Percentiles rank a stretch among this genome's conserved stretches.
Evolutionary conservation across 495 filamentous ascomycete species (phyloP).

Genomic region (Talaromyces proteolyticus): DNA sequence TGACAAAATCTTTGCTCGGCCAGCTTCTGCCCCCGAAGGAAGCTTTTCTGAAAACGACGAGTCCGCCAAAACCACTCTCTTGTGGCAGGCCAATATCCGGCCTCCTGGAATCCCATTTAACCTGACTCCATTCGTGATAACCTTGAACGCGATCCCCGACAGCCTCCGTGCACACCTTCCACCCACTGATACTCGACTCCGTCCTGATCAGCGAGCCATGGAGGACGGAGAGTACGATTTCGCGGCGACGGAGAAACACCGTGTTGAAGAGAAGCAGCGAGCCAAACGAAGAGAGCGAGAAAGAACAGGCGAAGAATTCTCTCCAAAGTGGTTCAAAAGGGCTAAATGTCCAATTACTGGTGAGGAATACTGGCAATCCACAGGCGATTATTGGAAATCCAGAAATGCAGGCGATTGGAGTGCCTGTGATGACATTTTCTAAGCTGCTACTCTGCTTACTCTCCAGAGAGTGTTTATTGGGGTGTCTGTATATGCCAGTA

Average conservation of each 20-base stretch:
- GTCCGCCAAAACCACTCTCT: slow-evolving; percentile 68
- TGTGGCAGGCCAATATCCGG: slow-evolving; percentile 83
- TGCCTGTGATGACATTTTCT: slow-evolving; percentile 63
- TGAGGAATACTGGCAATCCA: slow-evolving; percentile 85
- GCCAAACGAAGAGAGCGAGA: slow-evolving; percentile 70
- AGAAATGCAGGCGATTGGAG: slow-evolving; percentile 47
- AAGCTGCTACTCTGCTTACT: too few relatives aligned
- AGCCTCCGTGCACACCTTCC: slow-evolving; percentile 65
- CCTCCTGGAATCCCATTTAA: slow-evolving; percentile 91
- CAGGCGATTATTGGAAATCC: slow-evolving; percentile 77
- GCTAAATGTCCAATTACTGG: slow-evolving; percentile 70
- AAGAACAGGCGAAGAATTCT: slow-evolving; percentile 69
- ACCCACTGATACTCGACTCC: slow-evolving; percentile 84
- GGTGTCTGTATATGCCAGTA: too few relatives aligned
- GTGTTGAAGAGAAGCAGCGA: slow-evolving; percentile 90
- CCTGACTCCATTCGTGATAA: slow-evolving; percentile 91
- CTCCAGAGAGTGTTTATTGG: too few relatives aligned
- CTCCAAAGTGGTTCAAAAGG: slow-evolving; percentile 80
- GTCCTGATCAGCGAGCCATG: slow-evolving; percentile 98
- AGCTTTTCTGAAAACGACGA: slow-evolving; percentile 51
- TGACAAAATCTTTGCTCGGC: slow-evolving; percentile 90
- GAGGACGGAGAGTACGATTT: slow-evolving; percentile 94
- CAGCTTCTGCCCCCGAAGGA: slow-evolving; percentile 85
- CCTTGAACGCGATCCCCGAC: slow-evolving; percentile 83
- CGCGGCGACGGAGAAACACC: slow-evolving; percentile 89